Base-by-base conservation (phyloP, 306 rosid species). In the Casuarina glauca region DNA sequence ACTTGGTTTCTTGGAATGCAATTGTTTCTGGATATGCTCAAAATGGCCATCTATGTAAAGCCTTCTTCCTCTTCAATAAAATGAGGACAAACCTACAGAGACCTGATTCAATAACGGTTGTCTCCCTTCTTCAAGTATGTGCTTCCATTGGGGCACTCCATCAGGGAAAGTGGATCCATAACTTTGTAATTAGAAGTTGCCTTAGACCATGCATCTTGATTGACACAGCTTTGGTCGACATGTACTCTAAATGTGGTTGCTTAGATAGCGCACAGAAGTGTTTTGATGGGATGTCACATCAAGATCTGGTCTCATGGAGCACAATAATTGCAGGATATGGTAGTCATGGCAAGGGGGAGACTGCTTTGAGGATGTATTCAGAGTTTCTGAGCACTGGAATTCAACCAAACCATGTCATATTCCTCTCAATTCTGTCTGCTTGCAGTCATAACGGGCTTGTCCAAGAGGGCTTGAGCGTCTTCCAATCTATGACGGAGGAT, bases 1-100 rank as follows among this genome's bases (percentile, higher is more conserved):
- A 92, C 79, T 86, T 90, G 81, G 93, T 92, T 80, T 87, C 95
- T 55, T 92, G 97, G 95, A 92, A 92, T 70, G 95, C 93, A 1
- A 86, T 90, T 49, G 79, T 92, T 57, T 78, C 84, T 61, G 95
- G 89, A 49, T 88, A 87, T 78, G 85, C 91, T 75, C 97, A 88
- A 83, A 90, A 85, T 72, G 97, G 97, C 9, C 54, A 78, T 78
- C 48, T 90, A 19, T 32, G 67, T 4, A 70, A 90, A 64, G 95
- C 89, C 11, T 82, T 90, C 78, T 54, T 67, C 48, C 86, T 90
- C 72, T 89, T 92, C 70, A 82, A 82, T 16, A 79, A 88, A 80
- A 88, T 90, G 97, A 88, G 86, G 80, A 19, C 54, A 48, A 57
- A 78, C 70, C 84, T 79, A 74, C 91, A 63, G 77, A 85, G 79